Percentiles rank a stretch among this genome's conserved stretches.
phyloP scores from a whole-genome alignment of 2,329 filamentous ascomycete species.

The Diaporthe sp. region DNA sequence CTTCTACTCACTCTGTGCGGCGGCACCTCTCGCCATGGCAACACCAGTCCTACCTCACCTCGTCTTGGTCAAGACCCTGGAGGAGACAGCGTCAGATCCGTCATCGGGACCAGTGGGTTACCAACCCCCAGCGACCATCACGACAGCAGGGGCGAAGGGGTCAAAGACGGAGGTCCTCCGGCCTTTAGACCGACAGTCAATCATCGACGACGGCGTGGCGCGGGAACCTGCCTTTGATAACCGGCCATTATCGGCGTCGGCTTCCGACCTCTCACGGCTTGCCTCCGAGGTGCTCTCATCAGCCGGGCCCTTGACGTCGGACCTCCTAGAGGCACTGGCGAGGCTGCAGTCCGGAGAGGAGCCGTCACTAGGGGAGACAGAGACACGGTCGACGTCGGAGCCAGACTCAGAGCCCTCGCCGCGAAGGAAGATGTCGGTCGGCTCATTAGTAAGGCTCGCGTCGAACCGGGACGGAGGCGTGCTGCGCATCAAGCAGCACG shows the following conservation, averaged over 20 bases:
- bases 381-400: background rate
- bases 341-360: background rate
- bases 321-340: slow-evolving; percentile 35
- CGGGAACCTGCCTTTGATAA: slow-evolving; percentile 39
- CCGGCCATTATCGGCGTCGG: slow-evolving; percentile 38
- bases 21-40: slow-evolving; percentile 26
- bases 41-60: slow-evolving; percentile 8
- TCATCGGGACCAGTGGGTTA: background rate
- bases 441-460: slow-evolving; percentile 26
- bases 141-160: background rate
- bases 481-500: slow-evolving; percentile 7
- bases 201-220: slow-evolving; percentile 10
- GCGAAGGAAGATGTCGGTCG: slow-evolving; percentile 26
- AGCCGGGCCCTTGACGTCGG: slow-evolving; percentile 34
- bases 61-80: slow-evolving; percentile 15
- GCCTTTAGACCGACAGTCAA: background rate
- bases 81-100: background rate
- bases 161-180: slow-evolving; percentile 2
- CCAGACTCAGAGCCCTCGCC: background rate
- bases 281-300: slow-evolving; percentile 39
- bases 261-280: slow-evolving; percentile 18
- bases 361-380: background rate
- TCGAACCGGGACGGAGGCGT: background rate
- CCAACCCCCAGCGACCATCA: slow-evolving; percentile 5
- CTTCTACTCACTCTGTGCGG: slow-evolving; percentile 25